Evolutionary conservation across 1,284 basidiomycete species (phyloP).

Genomic region (Ustilago shanxiensis): DNA sequence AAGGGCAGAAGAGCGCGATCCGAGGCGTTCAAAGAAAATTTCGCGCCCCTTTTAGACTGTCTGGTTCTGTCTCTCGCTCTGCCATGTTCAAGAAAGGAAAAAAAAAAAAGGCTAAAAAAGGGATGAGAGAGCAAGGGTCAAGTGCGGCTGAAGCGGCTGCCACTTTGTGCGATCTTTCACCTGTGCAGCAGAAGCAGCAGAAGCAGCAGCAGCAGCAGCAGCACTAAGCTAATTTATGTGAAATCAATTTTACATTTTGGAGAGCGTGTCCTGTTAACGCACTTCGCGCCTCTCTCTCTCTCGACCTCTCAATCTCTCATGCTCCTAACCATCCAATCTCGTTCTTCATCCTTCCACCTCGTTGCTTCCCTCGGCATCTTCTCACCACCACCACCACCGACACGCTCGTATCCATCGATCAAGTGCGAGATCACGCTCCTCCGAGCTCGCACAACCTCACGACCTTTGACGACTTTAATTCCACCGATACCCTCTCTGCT

Average conservation of each 20-base stretch:
- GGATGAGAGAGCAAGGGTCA: no score
- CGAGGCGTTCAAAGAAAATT: no score
- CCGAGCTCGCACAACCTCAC: slow-evolving; percentile 4
- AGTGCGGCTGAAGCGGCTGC: no score
- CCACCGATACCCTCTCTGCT: slow-evolving; percentile 15
- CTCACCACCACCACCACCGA: neutral
- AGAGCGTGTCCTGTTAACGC: slow-evolving; percentile 2
- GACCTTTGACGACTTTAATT: slow-evolving; percentile 28
- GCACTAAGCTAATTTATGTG: neutral
- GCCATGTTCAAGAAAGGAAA: no score
- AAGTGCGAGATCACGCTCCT: slow-evolving; percentile 1
- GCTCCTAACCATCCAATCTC: neutral
- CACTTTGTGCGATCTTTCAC: no score
- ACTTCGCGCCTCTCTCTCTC: neutral
- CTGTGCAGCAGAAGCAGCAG: neutral
- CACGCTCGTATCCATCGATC: neutral
- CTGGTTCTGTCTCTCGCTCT: no score
- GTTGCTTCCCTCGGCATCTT: no score
- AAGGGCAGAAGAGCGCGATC: no score
- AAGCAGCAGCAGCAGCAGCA: no score
- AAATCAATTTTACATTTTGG: neutral
- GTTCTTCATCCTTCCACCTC: neutral
- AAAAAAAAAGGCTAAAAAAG: no score
- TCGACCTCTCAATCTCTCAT: neutral
- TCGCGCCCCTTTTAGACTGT: no score